A percentile compares a stretch with the other conserved stretches of the same genome.
Evolutionary conservation across 345 rosid species (phyloP).

Genomic region (Trapa incisa): DNA sequence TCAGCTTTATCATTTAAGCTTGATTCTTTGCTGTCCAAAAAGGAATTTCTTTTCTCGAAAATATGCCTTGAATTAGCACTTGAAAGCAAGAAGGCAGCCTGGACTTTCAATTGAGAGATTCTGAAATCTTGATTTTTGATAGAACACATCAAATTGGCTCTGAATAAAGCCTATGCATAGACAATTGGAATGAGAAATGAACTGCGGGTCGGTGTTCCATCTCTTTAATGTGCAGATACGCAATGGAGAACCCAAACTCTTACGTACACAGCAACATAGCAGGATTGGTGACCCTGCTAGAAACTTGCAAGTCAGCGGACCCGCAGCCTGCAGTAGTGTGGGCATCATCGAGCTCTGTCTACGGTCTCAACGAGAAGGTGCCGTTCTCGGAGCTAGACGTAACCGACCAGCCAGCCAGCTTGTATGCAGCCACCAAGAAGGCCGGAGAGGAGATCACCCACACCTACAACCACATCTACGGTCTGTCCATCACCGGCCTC

Average conservation of each 20-base stretch:
- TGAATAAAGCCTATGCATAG: too few relatives aligned
- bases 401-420: constrained; percentile 17
- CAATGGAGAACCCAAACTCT: constrained; percentile 25
- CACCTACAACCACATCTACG: constrained; percentile 29
- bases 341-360: constrained; percentile 30
- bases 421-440: constrained; percentile 29
- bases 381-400: constrained; percentile 22
- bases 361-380: constrained; percentile 21
- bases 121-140: too few relatives aligned
- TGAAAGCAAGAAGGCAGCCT: too few relatives aligned
- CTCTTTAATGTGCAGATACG: constrained; percentile 7
- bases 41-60: not conserved
- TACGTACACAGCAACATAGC: constrained; percentile 25
- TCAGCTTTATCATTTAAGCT: not conserved
- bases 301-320: constrained; percentile 20
- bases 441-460: constrained; percentile 28
- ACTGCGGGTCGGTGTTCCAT: too few relatives aligned
- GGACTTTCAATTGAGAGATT: too few relatives aligned
- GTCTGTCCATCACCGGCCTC: constrained; percentile 24
- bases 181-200: too few relatives aligned
- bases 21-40: not conserved
- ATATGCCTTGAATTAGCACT: not conserved
- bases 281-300: constrained; percentile 23
- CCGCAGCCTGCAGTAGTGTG: constrained; percentile 29
- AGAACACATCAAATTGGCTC: too few relatives aligned